Evolutionary conservation across 1,284 basidiomycete genomes (phyloP).

Genomic region (Trichosporon ovoides): DNA sequence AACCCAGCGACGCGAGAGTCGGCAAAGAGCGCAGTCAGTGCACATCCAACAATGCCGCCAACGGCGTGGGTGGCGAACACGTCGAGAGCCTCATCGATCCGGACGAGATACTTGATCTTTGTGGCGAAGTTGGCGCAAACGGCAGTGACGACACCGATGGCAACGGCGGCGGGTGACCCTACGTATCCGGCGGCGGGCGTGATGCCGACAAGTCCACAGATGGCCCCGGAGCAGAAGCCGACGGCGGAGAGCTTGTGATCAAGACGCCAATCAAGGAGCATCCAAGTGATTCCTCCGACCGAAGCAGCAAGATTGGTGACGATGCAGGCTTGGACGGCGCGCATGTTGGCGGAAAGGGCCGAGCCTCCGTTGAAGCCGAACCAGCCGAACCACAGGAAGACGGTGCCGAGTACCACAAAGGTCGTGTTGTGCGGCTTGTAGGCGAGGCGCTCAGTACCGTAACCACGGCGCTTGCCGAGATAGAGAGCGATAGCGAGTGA

Average conservation of each 20-base stretch:
- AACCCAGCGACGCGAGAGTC: constrained; percentile 75
- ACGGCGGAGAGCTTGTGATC: constrained; percentile 90
- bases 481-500: constrained; percentile 87
- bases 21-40: constrained; percentile 74
- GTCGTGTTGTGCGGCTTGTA: constrained; percentile 78
- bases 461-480: constrained; percentile 81
- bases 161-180: constrained; percentile 70
- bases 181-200: constrained; percentile 89
- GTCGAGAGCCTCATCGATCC: constrained; percentile 65
- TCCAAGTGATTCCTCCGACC: constrained; percentile 88
- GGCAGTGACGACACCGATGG: constrained; percentile 79
- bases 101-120: constrained; percentile 64
- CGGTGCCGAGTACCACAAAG: constrained; percentile 86
- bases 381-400: constrained; percentile 98
- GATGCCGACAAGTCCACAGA: constrained; percentile 75
- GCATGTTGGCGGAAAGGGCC: constrained; percentile 66
- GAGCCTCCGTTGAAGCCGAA: constrained; percentile 84
- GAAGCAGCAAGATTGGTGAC: constrained; percentile 86
- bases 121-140: constrained; percentile 89
- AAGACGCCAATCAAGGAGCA: constrained; percentile 87
- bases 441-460: constrained; percentile 83
- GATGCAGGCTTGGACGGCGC: constrained; percentile 82
- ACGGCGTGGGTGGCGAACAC: constrained; percentile 85
- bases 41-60: constrained; percentile 72
- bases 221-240: constrained; percentile 93